Evolutionary conservation across 2,329 filamentous ascomycete species (phyloP).

Genomic region (Aspergillus thermomutatus): DNA sequence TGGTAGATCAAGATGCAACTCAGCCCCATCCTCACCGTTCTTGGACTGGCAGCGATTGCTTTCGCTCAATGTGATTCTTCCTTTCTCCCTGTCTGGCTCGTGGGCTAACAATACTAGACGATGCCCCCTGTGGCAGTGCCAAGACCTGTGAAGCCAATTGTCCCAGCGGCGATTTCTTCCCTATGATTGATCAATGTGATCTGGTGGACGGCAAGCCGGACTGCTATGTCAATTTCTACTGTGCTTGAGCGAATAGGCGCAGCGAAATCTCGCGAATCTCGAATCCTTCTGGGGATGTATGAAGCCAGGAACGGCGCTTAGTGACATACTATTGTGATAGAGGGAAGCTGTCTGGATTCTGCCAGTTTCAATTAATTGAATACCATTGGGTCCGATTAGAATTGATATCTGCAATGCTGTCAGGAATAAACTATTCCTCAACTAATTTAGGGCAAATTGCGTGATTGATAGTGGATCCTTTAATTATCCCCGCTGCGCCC

Average conservation of each 20-base stretch:
- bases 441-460: not conserved
- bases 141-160: constrained; percentile 4
- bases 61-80: not conserved
- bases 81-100: not conserved
- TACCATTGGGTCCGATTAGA: not conserved
- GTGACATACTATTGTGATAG: too few relatives aligned
- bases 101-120: not conserved
- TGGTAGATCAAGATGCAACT: not conserved
- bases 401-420: not conserved
- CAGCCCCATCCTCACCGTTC: not conserved
- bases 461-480: too few relatives aligned
- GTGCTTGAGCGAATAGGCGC: too few relatives aligned
- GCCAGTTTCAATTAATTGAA: too few relatives aligned
- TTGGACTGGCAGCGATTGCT: not conserved
- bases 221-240: constrained; percentile 13
- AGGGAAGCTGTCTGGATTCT: too few relatives aligned
- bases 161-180: constrained; percentile 8
- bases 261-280: too few relatives aligned
- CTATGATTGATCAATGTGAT: constrained; percentile 7
- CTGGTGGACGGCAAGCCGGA: not conserved
- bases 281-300: too few relatives aligned
- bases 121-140: constrained; percentile 9
- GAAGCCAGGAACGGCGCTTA: too few relatives aligned
- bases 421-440: not conserved
- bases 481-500: not conserved